Evolutionary conservation across 148 eudicot species (phyloP), one percentile per base, ranked within the genome.

Genomic region (Vaccinium vitisidaea): DNA sequence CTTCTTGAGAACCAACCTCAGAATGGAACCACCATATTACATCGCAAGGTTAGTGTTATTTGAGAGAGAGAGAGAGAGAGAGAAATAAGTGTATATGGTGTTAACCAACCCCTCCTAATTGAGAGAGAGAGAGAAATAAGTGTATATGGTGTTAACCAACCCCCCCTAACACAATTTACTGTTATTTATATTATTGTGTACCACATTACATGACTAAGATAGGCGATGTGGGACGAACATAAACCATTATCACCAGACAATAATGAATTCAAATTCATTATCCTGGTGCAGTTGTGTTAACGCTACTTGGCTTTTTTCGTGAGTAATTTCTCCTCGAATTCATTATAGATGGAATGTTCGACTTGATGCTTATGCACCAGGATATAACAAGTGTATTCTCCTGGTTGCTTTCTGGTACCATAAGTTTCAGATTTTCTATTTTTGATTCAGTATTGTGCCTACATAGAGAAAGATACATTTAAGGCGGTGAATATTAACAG

Each of bases 341-440:
- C 49, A 36, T 71, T 6, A 8, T 30, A 30, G 36, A 36, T 36
- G 76, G 19, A 74, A 18, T 16, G 21, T 74, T 6, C 2, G 52
- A 74, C 74, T 27, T 27, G 77, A 39, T 39, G 77, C 52, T 74
- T 73, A 39, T 73, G 52, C 77, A 74, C 52, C 77, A 74, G 46
- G 6, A 73, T 19, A 67, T 74, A 15, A 43, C 50, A 25, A 25
- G 11, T 18, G 7, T 39, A 15, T 2, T 73, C 77, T 43, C 52
- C 25, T 74, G 53, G 3, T 43, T 74, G 23, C 52, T 39, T 74
- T 46, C 10, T 74, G 52, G 52, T 74, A 46, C 52, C 48, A 18
- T 39, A 7, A 39, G 43, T 13, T 6, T 43, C 43, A 32, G 43
- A 18, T 43, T 74, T 39, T 18, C 8, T 32, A 27, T 69, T 25